These are phyloP conservation scores for Lunularia cruciata DNA, from an alignment of 225 moss, liverwort and hornwort genomes.

Conservation along the genomic window DNA sequence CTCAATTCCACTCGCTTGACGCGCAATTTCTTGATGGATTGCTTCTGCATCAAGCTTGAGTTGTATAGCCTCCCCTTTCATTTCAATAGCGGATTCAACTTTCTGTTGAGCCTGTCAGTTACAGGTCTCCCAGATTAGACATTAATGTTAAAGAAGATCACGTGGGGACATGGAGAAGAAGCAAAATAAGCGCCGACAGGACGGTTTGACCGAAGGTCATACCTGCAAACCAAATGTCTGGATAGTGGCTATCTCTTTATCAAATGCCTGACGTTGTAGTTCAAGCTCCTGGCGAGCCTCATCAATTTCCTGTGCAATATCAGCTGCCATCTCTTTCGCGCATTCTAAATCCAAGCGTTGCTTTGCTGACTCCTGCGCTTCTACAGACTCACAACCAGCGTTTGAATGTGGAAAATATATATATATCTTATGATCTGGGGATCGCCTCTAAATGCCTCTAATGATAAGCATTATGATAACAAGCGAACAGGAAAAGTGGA, in stretches of 20 bases:
- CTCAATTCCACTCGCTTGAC: slow-evolving; percentile 37
- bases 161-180: background rate
- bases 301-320: slow-evolving; percentile 56
- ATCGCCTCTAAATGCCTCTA: no score
- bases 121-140: background rate
- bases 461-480: no score
- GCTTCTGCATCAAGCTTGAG: slow-evolving; percentile 51
- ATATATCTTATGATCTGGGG: no score
- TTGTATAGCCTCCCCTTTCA: slow-evolving; percentile 42
- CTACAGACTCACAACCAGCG: slow-evolving; percentile 14
- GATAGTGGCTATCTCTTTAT: slow-evolving; percentile 38
- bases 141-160: background rate
- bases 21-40: slow-evolving; percentile 35
- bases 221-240: slow-evolving; percentile 55
- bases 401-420: no score
- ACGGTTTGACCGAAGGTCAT: background rate
- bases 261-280: slow-evolving; percentile 48
- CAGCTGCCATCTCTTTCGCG: slow-evolving; percentile 51
- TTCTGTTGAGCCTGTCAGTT: slow-evolving; percentile 55
- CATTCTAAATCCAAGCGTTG: slow-evolving; percentile 50
- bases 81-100: slow-evolving; percentile 44
- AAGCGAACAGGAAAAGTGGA: no score
- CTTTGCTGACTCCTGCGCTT: slow-evolving; percentile 46
- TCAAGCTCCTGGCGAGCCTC: slow-evolving; percentile 49
- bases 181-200: background rate